Evolutionary conservation across 345 rosid species (phyloP).

Genomic region (Eucalyptus victrix): DNA sequence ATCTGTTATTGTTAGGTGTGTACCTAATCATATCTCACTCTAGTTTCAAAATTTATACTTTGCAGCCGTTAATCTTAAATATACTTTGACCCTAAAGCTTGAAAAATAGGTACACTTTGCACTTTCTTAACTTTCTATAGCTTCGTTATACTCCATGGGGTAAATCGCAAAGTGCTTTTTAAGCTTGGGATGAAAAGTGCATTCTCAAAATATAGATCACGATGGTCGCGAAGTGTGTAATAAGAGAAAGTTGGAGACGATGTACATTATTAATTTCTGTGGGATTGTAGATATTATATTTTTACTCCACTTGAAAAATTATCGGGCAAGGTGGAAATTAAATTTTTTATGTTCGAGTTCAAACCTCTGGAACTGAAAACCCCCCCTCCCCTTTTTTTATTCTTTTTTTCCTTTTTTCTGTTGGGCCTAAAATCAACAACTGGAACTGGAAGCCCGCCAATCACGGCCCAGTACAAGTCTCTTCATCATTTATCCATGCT

Average conservation of each 20-base stretch:
- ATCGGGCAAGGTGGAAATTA: not conserved
- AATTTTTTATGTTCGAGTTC: not conserved
- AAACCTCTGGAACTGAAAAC: not conserved
- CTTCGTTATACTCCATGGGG: not conserved
- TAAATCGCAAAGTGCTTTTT: not conserved
- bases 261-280: not conserved
- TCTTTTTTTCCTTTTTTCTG: not conserved
- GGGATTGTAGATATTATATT: not conserved
- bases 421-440: not conserved
- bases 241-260: not conserved
- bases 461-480: not conserved
- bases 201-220: not conserved
- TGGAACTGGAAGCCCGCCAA: not conserved
- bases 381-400: too few species aligned
- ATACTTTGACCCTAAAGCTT: not conserved
- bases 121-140: not conserved
- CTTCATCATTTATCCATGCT: not conserved
- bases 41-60: not conserved
- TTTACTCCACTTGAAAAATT: not conserved
- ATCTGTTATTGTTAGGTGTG: not conserved
- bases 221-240: not conserved
- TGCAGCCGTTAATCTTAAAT: not conserved
- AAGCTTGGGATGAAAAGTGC: not conserved
- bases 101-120: not conserved
- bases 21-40: not conserved